phyloP scores from a whole-genome alignment of 2,329 filamentous ascomycete species.

The Lecanosticta acicola region DNA sequence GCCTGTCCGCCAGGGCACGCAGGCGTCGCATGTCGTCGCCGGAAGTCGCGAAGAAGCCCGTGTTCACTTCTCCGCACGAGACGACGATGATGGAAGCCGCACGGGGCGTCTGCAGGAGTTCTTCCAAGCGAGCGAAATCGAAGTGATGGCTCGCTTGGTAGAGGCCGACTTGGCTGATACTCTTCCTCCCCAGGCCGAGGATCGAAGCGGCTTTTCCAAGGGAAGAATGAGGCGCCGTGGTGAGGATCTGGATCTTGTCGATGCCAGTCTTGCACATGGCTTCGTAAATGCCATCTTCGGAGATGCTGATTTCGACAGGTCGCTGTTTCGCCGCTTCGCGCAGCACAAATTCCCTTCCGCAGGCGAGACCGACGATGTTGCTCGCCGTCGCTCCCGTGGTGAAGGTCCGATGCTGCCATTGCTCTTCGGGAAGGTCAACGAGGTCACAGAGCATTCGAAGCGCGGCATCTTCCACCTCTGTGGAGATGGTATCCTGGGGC shows the following conservation, averaged over 20 bases:
- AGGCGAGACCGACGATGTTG: constrained; percentile 61
- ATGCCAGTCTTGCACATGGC: constrained; percentile 62
- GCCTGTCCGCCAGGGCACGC: constrained; percentile 63
- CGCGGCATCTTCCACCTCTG: constrained; percentile 68
- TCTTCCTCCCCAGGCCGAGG: constrained; percentile 67
- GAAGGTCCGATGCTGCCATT: constrained; percentile 71
- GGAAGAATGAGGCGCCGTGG: constrained; percentile 77
- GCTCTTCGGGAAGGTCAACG: constrained; percentile 51
- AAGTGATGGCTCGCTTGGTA: constrained; percentile 60
- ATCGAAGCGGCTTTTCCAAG: constrained; percentile 77
- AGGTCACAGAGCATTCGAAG: constrained; percentile 64
- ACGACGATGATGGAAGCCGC: constrained; percentile 70
- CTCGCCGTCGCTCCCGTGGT: constrained; percentile 67
- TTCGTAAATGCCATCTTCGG: constrained; percentile 62
- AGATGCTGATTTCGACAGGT: constrained; percentile 45
- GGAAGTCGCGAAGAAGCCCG: constrained; percentile 67
- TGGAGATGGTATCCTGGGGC: constrained; percentile 66
- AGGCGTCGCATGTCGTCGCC: constrained; percentile 58
- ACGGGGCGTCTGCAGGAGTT: constrained; percentile 44
- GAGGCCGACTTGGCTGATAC: constrained; percentile 57
- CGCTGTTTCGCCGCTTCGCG: constrained; percentile 37
- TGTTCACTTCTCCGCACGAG: constrained; percentile 89
- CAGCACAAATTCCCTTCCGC: constrained; percentile 65
- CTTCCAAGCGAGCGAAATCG: constrained; percentile 61
- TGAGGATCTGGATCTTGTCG: constrained; percentile 67